A percentile compares a stretch with the other conserved stretches of the same genome.
phyloP scores from a whole-genome alignment of 2,329 filamentous ascomycete genomes.

The Neocatenulostroma microsporum region DNA sequence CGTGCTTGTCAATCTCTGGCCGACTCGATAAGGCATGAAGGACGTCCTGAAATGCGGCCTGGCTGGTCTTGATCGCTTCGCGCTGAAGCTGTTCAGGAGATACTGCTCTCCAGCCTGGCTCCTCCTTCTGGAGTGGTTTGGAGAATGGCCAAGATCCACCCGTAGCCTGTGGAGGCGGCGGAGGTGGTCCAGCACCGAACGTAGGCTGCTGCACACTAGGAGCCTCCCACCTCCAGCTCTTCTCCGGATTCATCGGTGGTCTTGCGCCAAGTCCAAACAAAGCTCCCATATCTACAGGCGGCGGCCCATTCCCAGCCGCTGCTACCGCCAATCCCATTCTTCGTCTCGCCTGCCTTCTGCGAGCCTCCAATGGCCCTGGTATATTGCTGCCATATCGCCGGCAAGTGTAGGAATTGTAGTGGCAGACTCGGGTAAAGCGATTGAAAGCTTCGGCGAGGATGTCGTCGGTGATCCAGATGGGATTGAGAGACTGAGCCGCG shows the following conservation, averaged over 20 bases:
- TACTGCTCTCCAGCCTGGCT: no score
- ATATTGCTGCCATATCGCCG: conserved; percentile 52
- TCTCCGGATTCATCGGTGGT: conserved; percentile 13
- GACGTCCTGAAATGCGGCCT: conserved; percentile 15
- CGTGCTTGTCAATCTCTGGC: background rate
- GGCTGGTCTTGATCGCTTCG: conserved; percentile 12
- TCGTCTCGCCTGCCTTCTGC: conserved; percentile 48
- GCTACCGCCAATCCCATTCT: conserved; percentile 39
- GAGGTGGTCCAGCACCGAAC: background rate
- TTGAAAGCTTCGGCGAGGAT: conserved; percentile 45
- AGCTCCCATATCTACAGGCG: conserved; percentile 21
- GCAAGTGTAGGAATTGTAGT: conserved; percentile 7
- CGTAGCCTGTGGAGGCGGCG: background rate
- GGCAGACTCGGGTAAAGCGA: conserved; percentile 40
- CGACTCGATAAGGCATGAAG: conserved; percentile 7
- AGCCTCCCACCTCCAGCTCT: conserved; percentile 20
- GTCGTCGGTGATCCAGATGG: conserved; percentile 55
- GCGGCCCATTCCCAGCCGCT: conserved; percentile 8
- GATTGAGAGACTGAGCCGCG: conserved; percentile 28
- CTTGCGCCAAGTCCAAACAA: conserved; percentile 21
- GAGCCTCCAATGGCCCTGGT: conserved; percentile 56
- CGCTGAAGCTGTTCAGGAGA: no score
- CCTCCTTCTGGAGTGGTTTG: no score
- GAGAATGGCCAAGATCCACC: background rate
- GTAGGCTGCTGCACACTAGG: conserved; percentile 8